A percentile compares a stretch with the other conserved stretches of the same genome.
phyloP scores from a whole-genome alignment of 179 eudicot genomes.

The Drosera spatulata region DNA sequence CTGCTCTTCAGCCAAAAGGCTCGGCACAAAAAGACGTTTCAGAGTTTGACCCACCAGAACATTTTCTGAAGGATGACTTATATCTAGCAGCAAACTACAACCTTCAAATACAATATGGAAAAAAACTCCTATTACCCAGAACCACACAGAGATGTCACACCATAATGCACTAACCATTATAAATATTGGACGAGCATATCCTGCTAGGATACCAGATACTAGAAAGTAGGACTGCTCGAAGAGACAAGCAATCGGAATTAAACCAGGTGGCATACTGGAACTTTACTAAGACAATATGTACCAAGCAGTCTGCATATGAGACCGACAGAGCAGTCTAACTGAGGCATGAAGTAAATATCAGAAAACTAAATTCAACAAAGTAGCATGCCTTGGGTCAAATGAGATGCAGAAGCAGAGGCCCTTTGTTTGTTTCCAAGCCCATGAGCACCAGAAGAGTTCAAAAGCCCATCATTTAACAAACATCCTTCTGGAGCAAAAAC shows the following conservation, averaged over 20 bases:
- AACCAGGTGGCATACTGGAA: not conserved
- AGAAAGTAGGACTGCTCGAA: not conserved
- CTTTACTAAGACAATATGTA: not conserved
- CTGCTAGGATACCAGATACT: not conserved
- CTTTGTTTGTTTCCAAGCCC: slow-evolving; percentile 36
- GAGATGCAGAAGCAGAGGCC: slow-evolving; percentile 30
- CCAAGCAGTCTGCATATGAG: not conserved
- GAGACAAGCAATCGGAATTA: not conserved
- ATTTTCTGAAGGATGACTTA: slow-evolving; percentile 48
- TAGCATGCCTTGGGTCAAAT: slow-evolving; percentile 49
- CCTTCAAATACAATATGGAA: slow-evolving; percentile 25
- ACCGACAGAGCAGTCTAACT: no score
- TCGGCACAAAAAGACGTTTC: slow-evolving; percentile 38
- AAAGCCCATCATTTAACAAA: slow-evolving; percentile 28
- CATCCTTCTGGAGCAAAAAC: slow-evolving; percentile 21
- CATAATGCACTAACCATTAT: not conserved
- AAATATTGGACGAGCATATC: not conserved
- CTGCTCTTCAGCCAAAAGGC: slow-evolving; percentile 32
- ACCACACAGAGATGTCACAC: not conserved
- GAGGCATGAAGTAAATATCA: no score
- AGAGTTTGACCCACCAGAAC: slow-evolving; percentile 65
- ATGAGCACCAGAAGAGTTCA: slow-evolving; percentile 27
- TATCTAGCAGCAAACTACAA: slow-evolving; percentile 49
- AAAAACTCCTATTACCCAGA: not conserved
- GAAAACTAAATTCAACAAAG: not conserved